phyloP scores from a whole-genome alignment of 2,329 filamentous ascomycete species.

The Xylariomycetidae sp. region DNA sequence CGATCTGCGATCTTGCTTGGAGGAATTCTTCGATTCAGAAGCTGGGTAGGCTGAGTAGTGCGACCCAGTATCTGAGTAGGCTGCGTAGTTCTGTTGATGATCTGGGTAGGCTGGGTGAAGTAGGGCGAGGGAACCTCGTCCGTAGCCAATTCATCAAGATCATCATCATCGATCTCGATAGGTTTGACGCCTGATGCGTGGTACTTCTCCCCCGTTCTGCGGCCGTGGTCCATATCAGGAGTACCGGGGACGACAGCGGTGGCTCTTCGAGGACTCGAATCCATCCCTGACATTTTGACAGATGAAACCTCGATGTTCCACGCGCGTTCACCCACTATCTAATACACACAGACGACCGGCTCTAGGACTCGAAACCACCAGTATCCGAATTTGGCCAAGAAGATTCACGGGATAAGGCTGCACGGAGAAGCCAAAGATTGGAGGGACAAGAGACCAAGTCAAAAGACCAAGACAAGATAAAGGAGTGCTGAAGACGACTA shows the following conservation, averaged over 20 bases:
- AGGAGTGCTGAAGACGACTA: no score
- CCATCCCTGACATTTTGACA: constrained; percentile 6
- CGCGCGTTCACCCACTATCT: no score
- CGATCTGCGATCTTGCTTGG: constrained; percentile 36
- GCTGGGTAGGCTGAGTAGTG: constrained; percentile 35
- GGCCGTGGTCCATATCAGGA: constrained; percentile 8
- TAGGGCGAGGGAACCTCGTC: constrained; percentile 38
- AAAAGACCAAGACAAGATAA: no score
- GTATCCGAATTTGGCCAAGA: no score
- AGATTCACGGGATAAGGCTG: background rate
- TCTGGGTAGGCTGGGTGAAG: constrained; percentile 42
- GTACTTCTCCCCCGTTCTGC: constrained; percentile 4
- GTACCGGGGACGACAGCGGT: constrained; percentile 10
- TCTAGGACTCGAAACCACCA: no score
- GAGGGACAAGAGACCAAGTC: no score
- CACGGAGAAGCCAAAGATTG: background rate
- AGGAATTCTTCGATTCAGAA: constrained; percentile 30
- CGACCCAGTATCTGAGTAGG: constrained; percentile 55
- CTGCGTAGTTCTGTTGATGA: constrained; percentile 41
- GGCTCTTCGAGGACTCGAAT: constrained; percentile 9
- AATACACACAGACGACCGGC: no score
- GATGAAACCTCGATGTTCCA: no score
- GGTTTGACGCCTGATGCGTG: no score
- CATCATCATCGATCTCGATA: constrained; percentile 33
- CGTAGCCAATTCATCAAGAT: constrained; percentile 40